Conservation (phyloP, 2,329 filamentous ascomycete genomes). For the Bipolaris sorokiniana region DNA sequence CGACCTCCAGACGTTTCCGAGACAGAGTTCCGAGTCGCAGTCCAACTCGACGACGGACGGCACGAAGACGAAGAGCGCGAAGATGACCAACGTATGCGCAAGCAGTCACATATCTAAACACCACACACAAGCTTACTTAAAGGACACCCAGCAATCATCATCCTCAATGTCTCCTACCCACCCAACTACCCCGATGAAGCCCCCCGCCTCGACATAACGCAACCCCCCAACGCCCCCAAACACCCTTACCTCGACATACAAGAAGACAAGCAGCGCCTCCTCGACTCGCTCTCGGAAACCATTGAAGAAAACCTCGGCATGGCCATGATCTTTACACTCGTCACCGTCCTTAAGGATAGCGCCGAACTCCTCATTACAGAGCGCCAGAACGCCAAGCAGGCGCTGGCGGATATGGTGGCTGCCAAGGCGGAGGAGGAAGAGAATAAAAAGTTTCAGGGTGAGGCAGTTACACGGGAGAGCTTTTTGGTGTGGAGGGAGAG, state of each 20-base stretch:
- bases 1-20: slow-evolving; percentile 77
- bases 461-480: slow-evolving; percentile 81
- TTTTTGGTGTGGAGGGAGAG: slow-evolving; percentile 82
- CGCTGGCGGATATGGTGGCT: slow-evolving; percentile 58
- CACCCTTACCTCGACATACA: slow-evolving; percentile 79
- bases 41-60: slow-evolving; percentile 75
- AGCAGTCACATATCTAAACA: neutral
- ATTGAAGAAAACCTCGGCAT: slow-evolving; percentile 95
- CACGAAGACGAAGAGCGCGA: slow-evolving; percentile 62
- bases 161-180: slow-evolving; percentile 89
- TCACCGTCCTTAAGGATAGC: slow-evolving; percentile 83
- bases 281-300: slow-evolving; percentile 72
- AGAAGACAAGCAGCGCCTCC: slow-evolving; percentile 76
- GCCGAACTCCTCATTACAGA: slow-evolving; percentile 85
- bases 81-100: slow-evolving; percentile 57
- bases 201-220: slow-evolving; percentile 78
- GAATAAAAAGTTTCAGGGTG: slow-evolving; percentile 95
- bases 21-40: slow-evolving; percentile 83
- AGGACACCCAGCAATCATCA: slow-evolving; percentile 63
- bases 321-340: slow-evolving; percentile 95
- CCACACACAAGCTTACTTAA: slow-evolving; percentile 4
- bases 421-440: slow-evolving; percentile 83
- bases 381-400: slow-evolving; percentile 69
- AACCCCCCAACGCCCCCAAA: slow-evolving; percentile 71
- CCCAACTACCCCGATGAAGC: slow-evolving; percentile 87